phyloP scores from a whole-genome alignment of 306 rosid species.

The Lathyrus sativus region DNA sequence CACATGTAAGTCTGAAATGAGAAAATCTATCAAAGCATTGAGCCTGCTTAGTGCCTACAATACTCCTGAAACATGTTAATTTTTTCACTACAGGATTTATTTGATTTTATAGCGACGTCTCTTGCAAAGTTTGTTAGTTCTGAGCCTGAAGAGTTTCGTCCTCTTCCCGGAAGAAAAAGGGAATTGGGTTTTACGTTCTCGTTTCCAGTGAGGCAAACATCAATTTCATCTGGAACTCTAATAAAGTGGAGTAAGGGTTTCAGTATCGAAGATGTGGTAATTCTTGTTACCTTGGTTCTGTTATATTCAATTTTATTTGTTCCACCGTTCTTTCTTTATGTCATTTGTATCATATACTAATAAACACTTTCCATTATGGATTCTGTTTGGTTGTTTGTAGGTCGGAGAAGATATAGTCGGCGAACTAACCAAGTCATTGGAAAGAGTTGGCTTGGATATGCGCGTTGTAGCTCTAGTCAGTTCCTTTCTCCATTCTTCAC shows the following conservation, averaged over 20 bases:
- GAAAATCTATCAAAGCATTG: constrained; percentile 30
- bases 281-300: constrained; percentile 38
- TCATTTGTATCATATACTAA: constrained; percentile 5
- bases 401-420: constrained; percentile 94
- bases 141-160: constrained; percentile 81
- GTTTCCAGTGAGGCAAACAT: constrained; percentile 85
- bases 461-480: constrained; percentile 88
- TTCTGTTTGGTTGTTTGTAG: constrained; percentile 51
- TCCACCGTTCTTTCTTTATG: constrained; percentile 13
- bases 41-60: not conserved
- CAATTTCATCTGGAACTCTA: constrained; percentile 85
- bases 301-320: constrained; percentile 29
- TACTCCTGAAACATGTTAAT: constrained; percentile 37
- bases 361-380: constrained; percentile 19
- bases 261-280: constrained; percentile 71
- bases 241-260: constrained; percentile 98
- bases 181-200: constrained; percentile 99
- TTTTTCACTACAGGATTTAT: constrained; percentile 67
- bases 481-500: constrained; percentile 33
- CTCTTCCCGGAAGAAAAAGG: constrained; percentile 87
- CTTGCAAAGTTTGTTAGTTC: constrained; percentile 77
- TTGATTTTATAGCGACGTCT: constrained; percentile 78
- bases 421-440: constrained; percentile 70
- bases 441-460: constrained; percentile 83
- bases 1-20: constrained; percentile 66